phyloP scores from a whole-genome alignment of 1,139 yeast genomes.

The Candida sojae region DNA sequence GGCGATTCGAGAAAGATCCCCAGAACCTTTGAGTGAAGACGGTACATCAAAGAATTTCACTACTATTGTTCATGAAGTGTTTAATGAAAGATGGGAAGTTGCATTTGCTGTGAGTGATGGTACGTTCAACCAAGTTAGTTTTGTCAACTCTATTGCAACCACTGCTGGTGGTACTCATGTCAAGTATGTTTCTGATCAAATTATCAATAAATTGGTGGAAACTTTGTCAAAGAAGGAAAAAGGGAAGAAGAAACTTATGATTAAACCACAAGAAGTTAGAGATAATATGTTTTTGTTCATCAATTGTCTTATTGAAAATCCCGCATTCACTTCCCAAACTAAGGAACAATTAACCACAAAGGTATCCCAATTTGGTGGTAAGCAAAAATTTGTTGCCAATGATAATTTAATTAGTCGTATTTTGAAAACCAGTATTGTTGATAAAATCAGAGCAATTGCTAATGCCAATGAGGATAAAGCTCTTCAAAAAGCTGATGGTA shows the following conservation, averaged over 20 bases:
- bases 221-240: conserved; percentile 73
- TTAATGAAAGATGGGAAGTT: conserved; percentile 84
- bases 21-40: conserved; percentile 27
- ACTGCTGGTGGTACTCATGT: conserved; percentile 98
- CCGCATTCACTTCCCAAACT: conserved; percentile 97
- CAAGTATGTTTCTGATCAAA: conserved; percentile 80
- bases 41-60: conserved; percentile 32
- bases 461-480: conserved; percentile 88
- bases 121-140: conserved; percentile 86
- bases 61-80: conserved; percentile 75
- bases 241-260: conserved; percentile 68
- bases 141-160: conserved; percentile 96
- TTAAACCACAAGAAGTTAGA: conserved; percentile 86
- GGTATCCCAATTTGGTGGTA: conserved; percentile 85
- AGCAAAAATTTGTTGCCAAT: conserved; percentile 64
- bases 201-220: conserved; percentile 65
- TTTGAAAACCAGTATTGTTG: conserved; percentile 76
- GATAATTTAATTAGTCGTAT: conserved; percentile 76
- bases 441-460: conserved; percentile 80
- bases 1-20: conserved; percentile 50
- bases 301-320: conserved; percentile 92
- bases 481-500: conserved; percentile 87
- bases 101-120: conserved; percentile 96
- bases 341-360: conserved; percentile 94
- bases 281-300: conserved; percentile 89